phyloP scores from a whole-genome alignment of 192 early-diverging fungal species.

The Diversispora epigaea region DNA sequence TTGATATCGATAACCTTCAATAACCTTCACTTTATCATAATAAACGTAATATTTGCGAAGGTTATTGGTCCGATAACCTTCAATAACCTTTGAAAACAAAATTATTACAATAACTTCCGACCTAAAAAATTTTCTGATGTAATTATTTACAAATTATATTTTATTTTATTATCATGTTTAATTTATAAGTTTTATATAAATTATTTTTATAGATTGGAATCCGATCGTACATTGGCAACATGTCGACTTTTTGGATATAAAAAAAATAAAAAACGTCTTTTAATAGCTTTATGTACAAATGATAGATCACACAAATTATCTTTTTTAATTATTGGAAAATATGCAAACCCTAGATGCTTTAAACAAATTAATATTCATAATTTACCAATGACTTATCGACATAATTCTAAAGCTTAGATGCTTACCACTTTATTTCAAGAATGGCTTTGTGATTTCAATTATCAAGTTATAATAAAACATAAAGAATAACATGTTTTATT shows the following conservation, averaged over 20 bases:
- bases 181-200: no score
- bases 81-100: no score
- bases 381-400: slow-evolving; percentile 10
- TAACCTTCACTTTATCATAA: no score
- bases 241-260: slow-evolving; percentile 6
- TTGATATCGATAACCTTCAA: no score
- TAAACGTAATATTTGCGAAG: no score
- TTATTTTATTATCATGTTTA: no score
- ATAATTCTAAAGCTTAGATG: slow-evolving; percentile 28
- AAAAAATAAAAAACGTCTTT: slow-evolving; percentile 23
- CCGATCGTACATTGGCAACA: slow-evolving; percentile 15
- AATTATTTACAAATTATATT: no score
- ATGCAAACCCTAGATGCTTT: slow-evolving; percentile 19
- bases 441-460: slow-evolving; percentile 17
- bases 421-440: slow-evolving; percentile 19
- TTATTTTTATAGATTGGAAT: slow-evolving; percentile 14
- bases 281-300: slow-evolving; percentile 25
- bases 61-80: no score
- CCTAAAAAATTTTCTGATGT: no score
- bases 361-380: slow-evolving; percentile 27
- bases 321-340: slow-evolving; percentile 19
- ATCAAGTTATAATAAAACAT: slow-evolving; percentile 2
- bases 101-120: no score
- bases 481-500: slow-evolving; percentile 1
- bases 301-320: slow-evolving; percentile 27